A percentile compares a stretch with the other conserved stretches of the same genome.
Conservation (phyloP, 2,329 filamentous ascomycete species). For the Tolypocladium album region DNA sequence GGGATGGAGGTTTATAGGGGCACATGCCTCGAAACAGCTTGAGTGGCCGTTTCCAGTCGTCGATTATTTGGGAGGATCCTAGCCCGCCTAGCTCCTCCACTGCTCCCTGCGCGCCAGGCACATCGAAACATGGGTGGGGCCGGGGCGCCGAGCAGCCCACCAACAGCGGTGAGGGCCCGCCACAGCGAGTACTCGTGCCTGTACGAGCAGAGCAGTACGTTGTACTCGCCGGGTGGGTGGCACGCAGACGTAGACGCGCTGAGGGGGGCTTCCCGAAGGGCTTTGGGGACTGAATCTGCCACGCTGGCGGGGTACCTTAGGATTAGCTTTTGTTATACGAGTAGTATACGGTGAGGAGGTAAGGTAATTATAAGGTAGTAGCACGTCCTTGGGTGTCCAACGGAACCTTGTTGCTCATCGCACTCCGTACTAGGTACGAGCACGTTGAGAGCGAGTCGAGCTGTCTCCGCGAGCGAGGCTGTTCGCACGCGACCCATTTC, state of each 20-base stretch:
- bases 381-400: not conserved
- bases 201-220: too few relatives aligned
- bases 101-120: not conserved
- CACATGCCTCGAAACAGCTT: not conserved
- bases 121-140: slow-evolving; percentile 1
- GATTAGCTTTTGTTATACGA: too few relatives aligned
- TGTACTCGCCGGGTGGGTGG: not conserved
- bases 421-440: not conserved
- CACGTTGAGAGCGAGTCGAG: not conserved
- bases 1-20: not conserved
- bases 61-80: not conserved
- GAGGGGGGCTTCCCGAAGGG: too few relatives aligned
- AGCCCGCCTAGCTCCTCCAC: not conserved
- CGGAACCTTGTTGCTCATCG: too few relatives aligned
- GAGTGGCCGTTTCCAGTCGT: not conserved
- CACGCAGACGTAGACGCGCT: not conserved
- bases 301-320: too few relatives aligned
- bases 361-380: not conserved
- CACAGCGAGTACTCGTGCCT: too few relatives aligned
- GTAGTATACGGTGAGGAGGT: too few relatives aligned
- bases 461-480: too few relatives aligned
- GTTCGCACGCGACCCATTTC: not conserved
- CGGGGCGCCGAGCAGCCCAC: not conserved
- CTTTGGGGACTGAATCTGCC: too few relatives aligned
- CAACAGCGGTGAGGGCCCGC: not conserved